Base-by-base conservation (phyloP, 305 asterid species). In the Ilex paraguariensis region DNA sequence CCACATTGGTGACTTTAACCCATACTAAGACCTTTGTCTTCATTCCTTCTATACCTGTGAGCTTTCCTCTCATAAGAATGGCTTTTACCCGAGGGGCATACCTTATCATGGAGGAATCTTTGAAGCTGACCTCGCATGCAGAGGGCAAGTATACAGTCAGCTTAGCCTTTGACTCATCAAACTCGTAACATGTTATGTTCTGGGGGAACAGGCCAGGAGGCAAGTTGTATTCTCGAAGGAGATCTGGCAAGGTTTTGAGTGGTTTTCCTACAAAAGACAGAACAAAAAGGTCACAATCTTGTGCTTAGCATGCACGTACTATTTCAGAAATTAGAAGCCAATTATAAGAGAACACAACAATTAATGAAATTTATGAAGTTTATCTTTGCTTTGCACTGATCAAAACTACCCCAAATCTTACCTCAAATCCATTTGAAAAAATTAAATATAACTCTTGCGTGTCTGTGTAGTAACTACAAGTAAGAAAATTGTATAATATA, bases 1-100 rank as follows among this genome's bases (percentile, higher is more conserved):
- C 58, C 58, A 54, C 58, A 17, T 54, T 15, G 30, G 58, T 54
- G 58, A 54, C 58, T 14, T 54, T 54, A 10, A 54, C 58, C 58
- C 58, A 54, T 21, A 54, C 58, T 14, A 54, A 10, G 11, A 54
- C 58, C 13, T 54, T 54, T 3, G 58, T 54, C 33, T 54, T 54
- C 58, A 54, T 54, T 21, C 58, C 58, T 15, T 54, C 58, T 15
- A 54, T 54, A 21, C 58, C 58, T 3, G 13, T 54, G 31, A 54
- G 58, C 31, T 54, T 54, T 54, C 58, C 58, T 14, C 33, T 54
- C 58, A 21, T n/a, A 17, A 54, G 33, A 15, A 54, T 21, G 58
- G 12, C 58, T 54, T 54, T 54, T 10, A 54, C 58, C 31, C 58
- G 58, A 21, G 58, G 11, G 58, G 58, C 58, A 21, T 54, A 54